These are phyloP conservation scores for Mycena vulgaris DNA, from an alignment of 768 basidiomycete species.

Conservation along the genomic window DNA sequence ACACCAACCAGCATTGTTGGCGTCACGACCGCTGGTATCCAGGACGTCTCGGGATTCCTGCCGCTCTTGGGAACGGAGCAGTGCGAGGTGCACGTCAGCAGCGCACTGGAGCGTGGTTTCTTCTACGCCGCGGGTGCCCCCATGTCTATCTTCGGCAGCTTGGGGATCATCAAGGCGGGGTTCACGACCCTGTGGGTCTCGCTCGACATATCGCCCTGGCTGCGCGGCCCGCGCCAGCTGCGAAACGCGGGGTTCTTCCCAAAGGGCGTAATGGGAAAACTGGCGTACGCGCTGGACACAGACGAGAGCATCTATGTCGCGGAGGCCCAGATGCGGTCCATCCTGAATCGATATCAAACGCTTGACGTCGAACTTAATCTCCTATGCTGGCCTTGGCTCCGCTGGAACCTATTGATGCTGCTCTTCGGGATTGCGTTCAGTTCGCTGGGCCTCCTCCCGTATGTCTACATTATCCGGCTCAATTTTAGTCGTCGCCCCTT, in stretches of 20 bases:
- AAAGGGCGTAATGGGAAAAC: neutral
- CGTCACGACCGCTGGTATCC: too few relatives aligned
- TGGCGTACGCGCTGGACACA: neutral
- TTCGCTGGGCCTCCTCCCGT: neutral
- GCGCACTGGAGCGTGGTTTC: neutral
- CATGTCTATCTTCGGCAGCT: constrained; percentile 2
- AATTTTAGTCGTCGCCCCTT: neutral
- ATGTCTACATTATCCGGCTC: neutral
- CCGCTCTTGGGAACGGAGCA: constrained; percentile 5
- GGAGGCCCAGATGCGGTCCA: neutral
- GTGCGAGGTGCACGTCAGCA: neutral
- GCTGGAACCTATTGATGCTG: neutral
- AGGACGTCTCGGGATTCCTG: neutral
- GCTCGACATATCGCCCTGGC: neutral
- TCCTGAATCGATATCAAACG: neutral
- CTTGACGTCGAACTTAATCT: neutral
- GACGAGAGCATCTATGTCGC: neutral
- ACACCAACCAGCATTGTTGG: too few relatives aligned
- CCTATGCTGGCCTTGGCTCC: neutral
- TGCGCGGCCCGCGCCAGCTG: neutral
- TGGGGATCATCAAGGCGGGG: constrained; percentile 9
- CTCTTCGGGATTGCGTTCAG: neutral
- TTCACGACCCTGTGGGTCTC: neutral
- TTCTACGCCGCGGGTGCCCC: constrained; percentile 3
- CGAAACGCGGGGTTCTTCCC: neutral